Base-by-base conservation (phyloP, 2,329 filamentous ascomycete genomes). In the Spiromastix sp. region DNA sequence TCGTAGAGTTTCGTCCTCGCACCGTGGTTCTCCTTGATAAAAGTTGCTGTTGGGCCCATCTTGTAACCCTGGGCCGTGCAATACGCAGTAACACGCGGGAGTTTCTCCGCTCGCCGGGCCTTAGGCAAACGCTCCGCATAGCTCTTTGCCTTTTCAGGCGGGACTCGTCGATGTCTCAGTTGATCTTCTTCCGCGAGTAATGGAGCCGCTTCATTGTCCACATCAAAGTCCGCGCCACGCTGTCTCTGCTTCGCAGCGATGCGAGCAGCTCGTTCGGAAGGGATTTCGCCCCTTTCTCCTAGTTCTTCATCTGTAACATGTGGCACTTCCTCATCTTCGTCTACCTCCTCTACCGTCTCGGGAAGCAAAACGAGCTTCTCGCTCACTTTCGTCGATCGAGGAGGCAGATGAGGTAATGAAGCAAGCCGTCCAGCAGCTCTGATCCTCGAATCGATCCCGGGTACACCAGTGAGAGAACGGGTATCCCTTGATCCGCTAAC, bases 1-100 rank as follows among this genome's bases (percentile, higher is more conserved):
- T 98, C 91, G 60, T 98, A 98, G 4, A 96, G 70, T 61, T 98
- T 98, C 10, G 89, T 93, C 61, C 86, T 81, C 1, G 87, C 89
- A 20, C 82, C 79, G 61, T 98, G 91, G 50, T 80, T 81, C 44
- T 84, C 83, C 48, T 83, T 81, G 42, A 95, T 68, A 55, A 98
- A 98, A 21, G 84, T 77, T 10, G 87, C 85, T n/a, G 86, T 85
- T 17, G 79, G 74, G 48, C 82, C 81, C 63, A 93, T 77, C 63
- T 89, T 93, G 64, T 87, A 96, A 5, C 82, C 84, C 58, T 95
- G 85, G 1, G 91, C 89, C 0, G 86, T 96, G 59, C 89, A 96
- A 59, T 96, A 98, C 8, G 91, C 91, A 38, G 91, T 98, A 36
- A 96, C 75, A 41, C 91, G 74, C 20, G 89, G 80, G 40, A 98